Evolutionary conservation across 805 yeast genomes (phyloP).

Genomic region (Starmerella bombicola): DNA sequence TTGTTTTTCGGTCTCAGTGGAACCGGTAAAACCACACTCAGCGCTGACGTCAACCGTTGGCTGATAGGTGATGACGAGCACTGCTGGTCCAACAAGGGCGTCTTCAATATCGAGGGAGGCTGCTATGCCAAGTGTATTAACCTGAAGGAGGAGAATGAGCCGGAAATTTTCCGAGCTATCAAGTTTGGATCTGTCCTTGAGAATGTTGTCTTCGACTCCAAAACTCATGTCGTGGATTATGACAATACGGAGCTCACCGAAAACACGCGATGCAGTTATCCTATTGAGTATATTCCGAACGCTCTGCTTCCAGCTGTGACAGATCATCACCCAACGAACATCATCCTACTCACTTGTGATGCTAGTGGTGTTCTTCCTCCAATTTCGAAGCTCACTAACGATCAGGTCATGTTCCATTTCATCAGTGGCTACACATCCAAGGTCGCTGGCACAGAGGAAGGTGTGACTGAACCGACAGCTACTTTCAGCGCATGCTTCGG

Average conservation of each 20-base stretch:
- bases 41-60: conserved; percentile 88
- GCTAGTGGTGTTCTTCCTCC: conserved; percentile 98
- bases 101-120: conserved; percentile 98
- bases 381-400: conserved; percentile 80
- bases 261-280: conserved; percentile 97
- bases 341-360: conserved; percentile 86
- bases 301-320: conserved; percentile 93
- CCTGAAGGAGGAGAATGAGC: conserved; percentile 82
- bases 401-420: conserved; percentile 98
- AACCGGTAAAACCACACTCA: conserved; percentile 94
- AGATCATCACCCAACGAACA: conserved; percentile 81
- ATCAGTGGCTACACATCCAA: conserved; percentile 97
- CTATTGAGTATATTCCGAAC: conserved; percentile 90
- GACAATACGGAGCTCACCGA: conserved; percentile 73
- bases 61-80: conserved; percentile 98
- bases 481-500: conserved; percentile 98
- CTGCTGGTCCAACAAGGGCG: conserved; percentile 98
- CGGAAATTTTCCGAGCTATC: conserved; percentile 92
- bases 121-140: conserved; percentile 97
- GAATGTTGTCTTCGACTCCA: conserved; percentile 76
- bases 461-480: conserved; percentile 96
- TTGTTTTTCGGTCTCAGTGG: conserved; percentile 95
- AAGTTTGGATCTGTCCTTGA: conserved; percentile 90
- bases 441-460: conserved; percentile 99
- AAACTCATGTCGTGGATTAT: conserved; percentile 74